These are phyloP conservation scores for Auricularia sp. DNA, from an alignment of 768 basidiomycete genomes.

Conservation along the genomic window DNA sequence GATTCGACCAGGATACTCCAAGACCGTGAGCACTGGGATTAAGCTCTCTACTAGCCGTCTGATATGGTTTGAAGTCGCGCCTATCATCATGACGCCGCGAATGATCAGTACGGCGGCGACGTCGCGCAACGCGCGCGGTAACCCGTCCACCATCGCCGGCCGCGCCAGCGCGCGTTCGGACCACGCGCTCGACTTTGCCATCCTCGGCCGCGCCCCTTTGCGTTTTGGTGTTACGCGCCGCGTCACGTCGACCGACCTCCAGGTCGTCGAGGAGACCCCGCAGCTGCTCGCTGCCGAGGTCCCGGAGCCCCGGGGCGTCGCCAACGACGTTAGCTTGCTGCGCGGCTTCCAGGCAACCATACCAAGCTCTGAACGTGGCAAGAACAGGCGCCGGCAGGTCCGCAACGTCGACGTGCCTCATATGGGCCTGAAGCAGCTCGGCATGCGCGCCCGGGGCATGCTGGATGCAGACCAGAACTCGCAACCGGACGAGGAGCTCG, in stretches of 20 bases:
- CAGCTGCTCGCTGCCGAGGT: constrained; percentile 63
- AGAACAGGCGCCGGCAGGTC: constrained; percentile 65
- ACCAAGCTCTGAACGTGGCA: constrained; percentile 75
- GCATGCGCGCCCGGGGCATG: constrained; percentile 68
- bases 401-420: constrained; percentile 67
- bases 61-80: constrained; percentile 47
- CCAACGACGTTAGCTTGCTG: constrained; percentile 67
- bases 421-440: constrained; percentile 70
- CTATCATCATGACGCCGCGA: constrained; percentile 81
- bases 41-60: not conserved
- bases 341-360: constrained; percentile 93
- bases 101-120: constrained; percentile 67
- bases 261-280: constrained; percentile 72
- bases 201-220: constrained; percentile 69
- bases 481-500: constrained; percentile 20
- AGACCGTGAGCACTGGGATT: constrained; percentile 43
- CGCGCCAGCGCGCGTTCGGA: constrained; percentile 18
- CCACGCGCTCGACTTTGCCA: constrained; percentile 56
- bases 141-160: constrained; percentile 23
- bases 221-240: constrained; percentile 56
- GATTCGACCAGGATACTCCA: constrained; percentile 66
- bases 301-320: constrained; percentile 62
- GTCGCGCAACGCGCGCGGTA: constrained; percentile 17
- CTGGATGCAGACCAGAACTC: constrained; percentile 37
- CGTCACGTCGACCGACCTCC: constrained; percentile 72